These are phyloP conservation scores for Aspergillaceae sp. DNA, from an alignment of 2,329 filamentous ascomycete genomes.

Conservation along the genomic window DNA sequence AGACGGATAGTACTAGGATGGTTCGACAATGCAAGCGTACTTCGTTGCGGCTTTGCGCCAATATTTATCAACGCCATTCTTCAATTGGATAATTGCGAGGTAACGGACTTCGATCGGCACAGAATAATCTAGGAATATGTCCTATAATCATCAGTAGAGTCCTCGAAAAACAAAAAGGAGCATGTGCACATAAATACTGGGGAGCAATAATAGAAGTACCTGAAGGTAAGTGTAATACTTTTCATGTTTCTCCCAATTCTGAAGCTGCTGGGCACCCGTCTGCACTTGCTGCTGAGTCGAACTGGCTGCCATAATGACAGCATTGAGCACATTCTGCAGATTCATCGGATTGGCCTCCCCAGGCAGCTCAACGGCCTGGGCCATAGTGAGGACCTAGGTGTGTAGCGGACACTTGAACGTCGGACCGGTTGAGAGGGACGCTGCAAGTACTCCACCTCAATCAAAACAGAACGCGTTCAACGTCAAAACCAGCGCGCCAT, in stretches of 20 bases:
- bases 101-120: slow-evolving; percentile 73
- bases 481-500: slow-evolving; percentile 1
- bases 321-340: slow-evolving; percentile 54
- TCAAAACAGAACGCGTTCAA: neutral
- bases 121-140: slow-evolving; percentile 70
- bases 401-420: neutral
- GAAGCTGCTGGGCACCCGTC: slow-evolving; percentile 58
- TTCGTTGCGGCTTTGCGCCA: slow-evolving; percentile 76
- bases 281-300: slow-evolving; percentile 58
- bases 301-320: slow-evolving; percentile 56
- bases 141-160: slow-evolving; percentile 40
- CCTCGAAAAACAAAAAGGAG: neutral
- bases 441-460: neutral
- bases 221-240: slow-evolving; percentile 63
- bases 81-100: slow-evolving; percentile 85
- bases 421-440: neutral
- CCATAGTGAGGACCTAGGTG: slow-evolving; percentile 45
- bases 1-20: neutral
- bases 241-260: slow-evolving; percentile 59
- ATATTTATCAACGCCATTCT: slow-evolving; percentile 91
- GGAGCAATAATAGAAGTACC: slow-evolving; percentile 36
- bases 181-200: neutral
- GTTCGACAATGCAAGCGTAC: slow-evolving; percentile 26
- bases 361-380: slow-evolving; percentile 65
- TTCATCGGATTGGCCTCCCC: slow-evolving; percentile 70